Conservation (phyloP, 306 rosid species). For the Castanospermum australe region DNA sequence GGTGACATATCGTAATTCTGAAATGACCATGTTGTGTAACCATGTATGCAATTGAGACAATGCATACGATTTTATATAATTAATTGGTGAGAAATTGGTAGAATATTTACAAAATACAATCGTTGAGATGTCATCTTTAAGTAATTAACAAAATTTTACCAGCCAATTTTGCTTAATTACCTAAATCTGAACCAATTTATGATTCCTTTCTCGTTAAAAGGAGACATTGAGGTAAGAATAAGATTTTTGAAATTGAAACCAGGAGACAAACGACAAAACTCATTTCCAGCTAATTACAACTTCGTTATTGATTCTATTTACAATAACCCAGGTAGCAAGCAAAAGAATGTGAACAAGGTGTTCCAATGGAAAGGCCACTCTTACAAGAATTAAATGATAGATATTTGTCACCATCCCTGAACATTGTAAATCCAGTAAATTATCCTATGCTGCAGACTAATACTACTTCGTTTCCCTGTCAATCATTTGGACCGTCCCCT, state of each 20-base stretch:
- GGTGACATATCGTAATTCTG: too few species aligned
- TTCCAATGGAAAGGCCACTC: not conserved
- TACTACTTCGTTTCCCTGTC: not conserved
- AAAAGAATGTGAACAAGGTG: not conserved
- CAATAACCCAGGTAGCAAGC: not conserved
- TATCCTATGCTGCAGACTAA: not conserved
- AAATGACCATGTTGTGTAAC: too few species aligned
- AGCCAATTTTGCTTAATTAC: not conserved
- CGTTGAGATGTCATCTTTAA: too few species aligned
- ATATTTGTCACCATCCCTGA: not conserved
- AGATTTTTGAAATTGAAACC: too few species aligned
- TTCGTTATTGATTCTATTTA: not conserved
- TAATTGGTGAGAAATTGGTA: too few species aligned
- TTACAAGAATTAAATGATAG: not conserved
- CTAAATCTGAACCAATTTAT: not conserved
- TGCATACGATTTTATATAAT: too few species aligned
- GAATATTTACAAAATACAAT: too few species aligned
- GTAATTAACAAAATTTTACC: not conserved
- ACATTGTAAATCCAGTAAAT: not conserved
- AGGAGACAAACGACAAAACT: too few species aligned
- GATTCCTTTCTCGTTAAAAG: not conserved
- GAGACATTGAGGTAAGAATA: too few species aligned
- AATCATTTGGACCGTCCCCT: not conserved
- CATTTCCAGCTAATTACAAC: too few species aligned
- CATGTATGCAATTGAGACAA: too few species aligned